Conservation (phyloP, 345 rosid species). For the Euphorbia pulcherrima region DNA sequence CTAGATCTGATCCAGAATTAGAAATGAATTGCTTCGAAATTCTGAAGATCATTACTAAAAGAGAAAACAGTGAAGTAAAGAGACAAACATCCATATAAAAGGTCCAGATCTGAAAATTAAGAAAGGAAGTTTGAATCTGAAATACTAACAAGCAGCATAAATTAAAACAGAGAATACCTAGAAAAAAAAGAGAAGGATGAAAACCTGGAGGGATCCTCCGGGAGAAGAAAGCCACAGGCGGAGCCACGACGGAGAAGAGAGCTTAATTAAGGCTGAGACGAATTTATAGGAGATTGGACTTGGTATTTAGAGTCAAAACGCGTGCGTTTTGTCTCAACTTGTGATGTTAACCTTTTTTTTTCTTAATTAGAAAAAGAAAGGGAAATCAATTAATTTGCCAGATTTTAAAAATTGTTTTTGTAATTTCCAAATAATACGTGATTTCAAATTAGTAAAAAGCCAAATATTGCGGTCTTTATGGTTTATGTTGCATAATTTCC, state of each 20-base stretch:
- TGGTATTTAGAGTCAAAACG: constrained; percentile 7
- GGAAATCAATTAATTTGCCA: not conserved
- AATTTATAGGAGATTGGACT: constrained; percentile 18
- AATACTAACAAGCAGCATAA: not conserved
- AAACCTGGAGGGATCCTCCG: constrained; percentile 33
- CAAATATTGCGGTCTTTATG: not conserved
- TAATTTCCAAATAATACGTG: not conserved
- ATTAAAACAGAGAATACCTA: not conserved
- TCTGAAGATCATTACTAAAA: not conserved
- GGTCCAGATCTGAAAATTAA: constrained; percentile 23
- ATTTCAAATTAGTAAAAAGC: not conserved
- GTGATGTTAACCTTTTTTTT: not conserved
- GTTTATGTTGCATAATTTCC: not conserved
- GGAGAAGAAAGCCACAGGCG: constrained; percentile 9
- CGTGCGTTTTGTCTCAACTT: constrained; percentile 23
- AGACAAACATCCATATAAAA: not conserved
- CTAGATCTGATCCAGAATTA: constrained; percentile 28
- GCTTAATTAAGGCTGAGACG: fast-evolving
- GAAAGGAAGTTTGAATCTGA: constrained; percentile 12
- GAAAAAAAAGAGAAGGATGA: constrained; percentile 15
- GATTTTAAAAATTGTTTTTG: not conserved
- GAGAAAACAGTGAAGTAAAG: not conserved
- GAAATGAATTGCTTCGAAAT: not conserved
- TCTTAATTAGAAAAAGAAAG: not conserved
- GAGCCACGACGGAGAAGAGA: constrained; percentile 26